Evolutionary conservation across 2,329 filamentous ascomycete genomes (phyloP).

Genomic region (Beauveria brongniartii): DNA sequence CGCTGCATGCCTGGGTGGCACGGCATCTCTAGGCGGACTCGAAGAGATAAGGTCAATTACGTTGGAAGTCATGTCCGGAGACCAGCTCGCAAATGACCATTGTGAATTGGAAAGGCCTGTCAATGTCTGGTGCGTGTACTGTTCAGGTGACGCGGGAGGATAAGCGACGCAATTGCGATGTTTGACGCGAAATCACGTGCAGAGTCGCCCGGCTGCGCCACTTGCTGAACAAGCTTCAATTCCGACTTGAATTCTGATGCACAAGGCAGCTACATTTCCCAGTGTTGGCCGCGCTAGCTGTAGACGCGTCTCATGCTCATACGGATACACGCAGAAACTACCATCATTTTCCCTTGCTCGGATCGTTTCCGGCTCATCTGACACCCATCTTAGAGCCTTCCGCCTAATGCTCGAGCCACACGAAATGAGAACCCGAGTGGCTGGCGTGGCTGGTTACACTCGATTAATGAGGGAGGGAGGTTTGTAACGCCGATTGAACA

Average conservation of each 20-base stretch:
- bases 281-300: too few species aligned
- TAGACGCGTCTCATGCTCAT: too few species aligned
- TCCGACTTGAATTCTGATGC: too few species aligned
- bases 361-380: not conserved
- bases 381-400: not conserved
- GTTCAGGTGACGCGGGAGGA: not conserved
- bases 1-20: not conserved
- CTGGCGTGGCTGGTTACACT: not conserved
- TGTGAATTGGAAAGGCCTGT: not conserved
- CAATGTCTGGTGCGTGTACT: not conserved
- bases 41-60: slow-evolving; percentile 31
- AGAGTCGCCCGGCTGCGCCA: not conserved
- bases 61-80: slow-evolving; percentile 22
- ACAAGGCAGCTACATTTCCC: not conserved
- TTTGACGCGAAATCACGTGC: slow-evolving; percentile 5
- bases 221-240: not conserved
- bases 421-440: not conserved
- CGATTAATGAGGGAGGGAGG: not conserved
- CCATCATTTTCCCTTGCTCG: not conserved
- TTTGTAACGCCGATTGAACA: too few species aligned
- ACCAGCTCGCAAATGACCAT: slow-evolving; percentile 4
- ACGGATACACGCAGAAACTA: too few species aligned
- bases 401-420: not conserved
- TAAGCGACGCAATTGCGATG: not conserved
- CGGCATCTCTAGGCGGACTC: slow-evolving; percentile 19